A percentile compares a stretch with the other conserved stretches of the same genome.
These are phyloP conservation scores for Zygoascus meyerae DNA, from an alignment of 1,139 yeast genomes.

Conservation along the genomic window DNA sequence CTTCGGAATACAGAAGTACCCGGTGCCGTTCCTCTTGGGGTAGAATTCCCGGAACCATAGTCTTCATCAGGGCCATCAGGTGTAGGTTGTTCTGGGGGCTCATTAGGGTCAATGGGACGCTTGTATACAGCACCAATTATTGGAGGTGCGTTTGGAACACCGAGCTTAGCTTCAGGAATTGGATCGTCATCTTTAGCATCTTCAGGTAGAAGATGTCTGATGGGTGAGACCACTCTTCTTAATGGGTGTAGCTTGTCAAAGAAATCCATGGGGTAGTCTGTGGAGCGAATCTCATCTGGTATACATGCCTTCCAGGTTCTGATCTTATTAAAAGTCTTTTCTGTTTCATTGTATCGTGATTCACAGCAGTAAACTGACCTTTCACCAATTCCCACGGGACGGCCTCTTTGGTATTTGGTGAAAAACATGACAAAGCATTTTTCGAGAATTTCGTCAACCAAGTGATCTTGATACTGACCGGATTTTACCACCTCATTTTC, in stretches of 20 bases:
- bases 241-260: slow-evolving; percentile 45
- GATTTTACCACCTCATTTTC: slow-evolving; percentile 94
- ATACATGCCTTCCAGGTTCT: slow-evolving; percentile 98
- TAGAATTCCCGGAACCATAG: slow-evolving; percentile 26
- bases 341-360: slow-evolving; percentile 85
- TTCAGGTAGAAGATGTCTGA: slow-evolving; percentile 66
- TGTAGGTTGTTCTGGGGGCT: slow-evolving; percentile 61
- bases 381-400: slow-evolving; percentile 65
- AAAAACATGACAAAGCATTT: slow-evolving; percentile 93
- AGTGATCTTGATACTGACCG: slow-evolving; percentile 93
- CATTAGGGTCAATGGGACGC: slow-evolving; percentile 67
- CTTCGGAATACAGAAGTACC: slow-evolving; percentile 1
- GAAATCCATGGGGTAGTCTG: slow-evolving; percentile 65
- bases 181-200: slow-evolving; percentile 68
- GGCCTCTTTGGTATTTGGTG: slow-evolving; percentile 91
- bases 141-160: slow-evolving; percentile 85
- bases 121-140: slow-evolving; percentile 82
- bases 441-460: slow-evolving; percentile 80
- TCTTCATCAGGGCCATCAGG: slow-evolving; percentile 37
- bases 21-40: slow-evolving; percentile 20
- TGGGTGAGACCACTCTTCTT: slow-evolving; percentile 74
- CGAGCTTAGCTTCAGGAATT: slow-evolving; percentile 76
- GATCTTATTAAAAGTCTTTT: slow-evolving; percentile 85
- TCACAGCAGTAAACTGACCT: slow-evolving; percentile 87
- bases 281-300: slow-evolving; percentile 90